A percentile compares a stretch with the other conserved stretches of the same genome.
phyloP scores from a whole-genome alignment of 2,329 filamentous ascomycete genomes.

The Neopestalotiopsis rosae region DNA sequence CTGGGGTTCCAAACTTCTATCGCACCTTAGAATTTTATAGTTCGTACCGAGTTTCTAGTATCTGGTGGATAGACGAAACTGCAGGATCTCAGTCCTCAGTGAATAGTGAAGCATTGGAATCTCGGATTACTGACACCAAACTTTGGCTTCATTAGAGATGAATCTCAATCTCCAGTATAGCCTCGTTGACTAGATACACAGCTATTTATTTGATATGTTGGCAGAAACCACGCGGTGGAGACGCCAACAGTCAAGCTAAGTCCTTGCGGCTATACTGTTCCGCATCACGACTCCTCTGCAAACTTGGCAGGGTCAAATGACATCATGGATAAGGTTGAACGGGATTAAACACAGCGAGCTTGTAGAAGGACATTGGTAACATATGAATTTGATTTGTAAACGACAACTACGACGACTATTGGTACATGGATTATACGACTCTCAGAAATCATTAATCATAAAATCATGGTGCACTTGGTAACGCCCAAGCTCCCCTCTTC shows the following conservation, averaged over 20 bases:
- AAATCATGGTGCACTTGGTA: not conserved
- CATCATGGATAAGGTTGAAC: not conserved
- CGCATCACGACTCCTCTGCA: not conserved
- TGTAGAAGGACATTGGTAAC: not conserved
- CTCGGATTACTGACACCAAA: too few relatives aligned
- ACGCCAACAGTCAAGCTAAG: not conserved
- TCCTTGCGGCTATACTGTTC: not conserved
- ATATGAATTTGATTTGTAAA: not conserved
- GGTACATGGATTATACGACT: not conserved
- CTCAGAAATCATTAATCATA: not conserved
- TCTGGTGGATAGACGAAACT: too few relatives aligned
- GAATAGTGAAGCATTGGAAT: too few relatives aligned
- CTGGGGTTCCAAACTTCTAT: not conserved
- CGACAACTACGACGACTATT: not conserved
- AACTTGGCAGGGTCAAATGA: not conserved
- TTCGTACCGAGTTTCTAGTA: not conserved
- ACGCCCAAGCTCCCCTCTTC: not conserved
- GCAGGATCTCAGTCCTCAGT: too few relatives aligned
- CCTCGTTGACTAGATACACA: too few relatives aligned
- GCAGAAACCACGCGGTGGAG: not conserved
- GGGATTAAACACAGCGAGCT: not conserved
- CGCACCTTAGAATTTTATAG: not conserved
- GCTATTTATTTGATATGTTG: not conserved
- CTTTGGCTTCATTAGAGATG: too few relatives aligned
- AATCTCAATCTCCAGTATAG: too few relatives aligned